These are phyloP conservation scores for Lithocarpus polystachyus DNA, from an alignment of 306 rosid species.

Conservation along the genomic window DNA sequence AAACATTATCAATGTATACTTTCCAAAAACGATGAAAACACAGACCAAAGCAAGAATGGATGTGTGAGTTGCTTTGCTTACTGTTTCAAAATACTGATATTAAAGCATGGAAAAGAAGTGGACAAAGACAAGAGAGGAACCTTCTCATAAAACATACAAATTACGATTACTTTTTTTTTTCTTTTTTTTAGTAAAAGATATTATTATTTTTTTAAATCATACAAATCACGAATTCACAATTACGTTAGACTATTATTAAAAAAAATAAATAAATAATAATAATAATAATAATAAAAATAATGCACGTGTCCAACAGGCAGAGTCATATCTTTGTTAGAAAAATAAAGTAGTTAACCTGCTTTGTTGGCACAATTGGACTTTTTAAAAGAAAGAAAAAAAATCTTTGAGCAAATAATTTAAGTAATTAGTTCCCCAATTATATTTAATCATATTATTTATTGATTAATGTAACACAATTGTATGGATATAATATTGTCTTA, in stretches of 20 bases:
- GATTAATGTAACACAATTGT: too few species aligned
- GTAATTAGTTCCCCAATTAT: too few species aligned
- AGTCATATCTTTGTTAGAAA: constrained; percentile 11
- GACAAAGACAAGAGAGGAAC: constrained; percentile 19
- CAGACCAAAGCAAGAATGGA: background rate
- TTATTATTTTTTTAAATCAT: background rate
- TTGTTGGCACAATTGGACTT: background rate
- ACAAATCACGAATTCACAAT: background rate
- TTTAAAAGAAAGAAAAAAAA: background rate
- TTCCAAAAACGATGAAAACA: constrained; percentile 12
- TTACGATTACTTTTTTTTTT: background rate
- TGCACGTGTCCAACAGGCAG: constrained; percentile 3
- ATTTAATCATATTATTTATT: too few species aligned
- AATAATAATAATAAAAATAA: background rate
- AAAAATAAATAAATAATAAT: too few species aligned
- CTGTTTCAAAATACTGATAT: constrained; percentile 19
- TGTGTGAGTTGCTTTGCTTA: constrained; percentile 32
- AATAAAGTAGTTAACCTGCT: background rate
- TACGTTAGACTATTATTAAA: background rate
- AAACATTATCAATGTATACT: background rate
- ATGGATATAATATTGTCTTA: too few species aligned
- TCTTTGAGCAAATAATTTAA: too few species aligned
- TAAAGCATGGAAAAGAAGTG: constrained; percentile 20
- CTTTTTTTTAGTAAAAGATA: too few species aligned
- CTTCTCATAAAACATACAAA: constrained; percentile 21